Evolutionary conservation across 2,329 filamentous ascomycete genomes (phyloP).

Genomic region (Penicillium sp.): DNA sequence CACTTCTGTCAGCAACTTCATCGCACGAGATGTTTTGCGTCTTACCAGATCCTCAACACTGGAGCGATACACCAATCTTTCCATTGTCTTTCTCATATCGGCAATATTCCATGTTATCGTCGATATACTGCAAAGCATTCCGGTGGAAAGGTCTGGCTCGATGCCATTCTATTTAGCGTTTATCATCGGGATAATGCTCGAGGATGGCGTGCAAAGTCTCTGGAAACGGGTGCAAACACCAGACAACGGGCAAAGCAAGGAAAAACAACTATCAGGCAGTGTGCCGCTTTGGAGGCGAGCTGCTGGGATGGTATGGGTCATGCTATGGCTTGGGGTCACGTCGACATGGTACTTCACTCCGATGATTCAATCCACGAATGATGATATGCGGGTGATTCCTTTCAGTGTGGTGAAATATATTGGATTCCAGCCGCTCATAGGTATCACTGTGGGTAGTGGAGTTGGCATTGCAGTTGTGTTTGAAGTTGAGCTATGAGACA

Average conservation of each 20-base stretch:
- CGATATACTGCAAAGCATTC: constrained; percentile 5
- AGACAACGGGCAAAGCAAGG: neutral
- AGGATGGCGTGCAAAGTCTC: constrained; percentile 1
- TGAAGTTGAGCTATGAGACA: constrained; percentile 2
- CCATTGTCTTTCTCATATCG: constrained; percentile 5
- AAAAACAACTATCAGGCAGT: neutral
- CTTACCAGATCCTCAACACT: neutral
- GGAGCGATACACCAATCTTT: constrained; percentile 6
- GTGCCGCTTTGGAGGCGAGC: neutral
- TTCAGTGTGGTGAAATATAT: constrained; percentile 3
- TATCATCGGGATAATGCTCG: constrained; percentile 4
- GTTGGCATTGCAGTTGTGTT: neutral
- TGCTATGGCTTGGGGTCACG: constrained; percentile 5
- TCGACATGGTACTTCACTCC: constrained; percentile 11
- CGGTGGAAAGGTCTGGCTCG: neutral
- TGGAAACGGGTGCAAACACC: neutral
- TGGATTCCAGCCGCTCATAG: neutral
- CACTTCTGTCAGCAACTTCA: constrained; percentile 2
- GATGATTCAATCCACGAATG: constrained; percentile 2
- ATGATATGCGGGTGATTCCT: constrained; percentile 4
- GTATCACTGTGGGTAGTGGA: neutral
- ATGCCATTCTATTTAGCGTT: constrained; percentile 8
- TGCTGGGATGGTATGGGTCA: constrained; percentile 4
- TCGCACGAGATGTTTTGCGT: neutral
- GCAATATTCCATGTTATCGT: constrained; percentile 5